Base-by-base conservation (phyloP, 257 asterid species). In the Haberlea rhodopensis region DNA sequence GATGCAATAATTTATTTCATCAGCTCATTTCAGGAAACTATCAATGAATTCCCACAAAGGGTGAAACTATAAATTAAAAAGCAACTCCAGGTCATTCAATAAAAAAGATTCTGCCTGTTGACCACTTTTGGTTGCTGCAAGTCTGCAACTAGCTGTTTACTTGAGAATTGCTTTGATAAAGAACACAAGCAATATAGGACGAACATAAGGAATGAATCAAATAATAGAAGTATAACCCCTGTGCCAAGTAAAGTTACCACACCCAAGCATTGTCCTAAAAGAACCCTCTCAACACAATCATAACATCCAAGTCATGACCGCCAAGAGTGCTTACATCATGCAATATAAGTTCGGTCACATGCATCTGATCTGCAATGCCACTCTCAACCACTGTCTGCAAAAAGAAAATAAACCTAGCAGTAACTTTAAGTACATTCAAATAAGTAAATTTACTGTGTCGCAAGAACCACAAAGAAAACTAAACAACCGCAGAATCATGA, bases 351-450 rank as follows among this genome's bases (percentile, higher is more conserved):
- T 92, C 97, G 0, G 92, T 77, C 71, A 89, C 89, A 5, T 87
- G 90, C 78, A 81, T 53, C 73, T 80, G 96, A 81, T 87, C 94
- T 5, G 97, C 78, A 75, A 87, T 84, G 73, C 97, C 88, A 81
- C 95, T 79, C 73, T 89, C 98, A 43, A 65, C 79, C 75, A 89
- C 79, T 63, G 83, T 84, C 97, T 92, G 89, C 80, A 79, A 62
- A 63, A 67, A 69, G 37, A 10, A 16, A 66, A 63, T 63, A 29
- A 68, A 65, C 58, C 20, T 23, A 25, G 19, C 37, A 58, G 24
- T 40, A 21, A 20, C 22, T 10, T 13, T 2, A 16, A 53, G 63
- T 28, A 63, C 23, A 62, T 15, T 10, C 13, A 46, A 55, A 25
- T 21, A 62, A 46, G 59, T 55, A 45, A 62, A 54, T 62, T 21